Percentiles rank a stretch among this genome's conserved stretches.
Evolutionary conservation across 345 rosid species (phyloP).

Genomic region (Anacardium occidentale): DNA sequence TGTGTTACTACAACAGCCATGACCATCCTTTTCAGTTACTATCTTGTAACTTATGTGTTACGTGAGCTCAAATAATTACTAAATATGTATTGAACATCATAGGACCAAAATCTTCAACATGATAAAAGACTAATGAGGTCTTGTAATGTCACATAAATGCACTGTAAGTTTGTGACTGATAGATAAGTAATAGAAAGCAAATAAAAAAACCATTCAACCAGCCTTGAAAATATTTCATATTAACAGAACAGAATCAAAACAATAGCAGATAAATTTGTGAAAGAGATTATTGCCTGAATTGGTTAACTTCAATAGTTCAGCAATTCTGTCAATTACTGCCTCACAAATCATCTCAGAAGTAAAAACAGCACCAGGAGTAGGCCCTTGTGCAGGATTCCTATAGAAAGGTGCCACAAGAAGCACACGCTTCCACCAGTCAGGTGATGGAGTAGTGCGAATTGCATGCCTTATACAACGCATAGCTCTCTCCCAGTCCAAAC

Average conservation of each 20-base stretch:
- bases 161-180: neutral
- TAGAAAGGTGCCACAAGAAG: conserved; percentile 88
- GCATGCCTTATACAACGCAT: conserved; percentile 95
- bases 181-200: neutral
- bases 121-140: neutral
- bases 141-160: conserved; percentile 6
- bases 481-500: conserved; percentile 99
- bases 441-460: conserved; percentile 94
- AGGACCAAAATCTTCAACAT: neutral
- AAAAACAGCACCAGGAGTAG: conserved; percentile 95
- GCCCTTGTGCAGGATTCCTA: conserved; percentile 63
- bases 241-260: neutral
- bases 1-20: conserved; percentile 1
- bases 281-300: conserved; percentile 71
- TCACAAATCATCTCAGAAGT: conserved; percentile 92
- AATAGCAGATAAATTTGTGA: conserved; percentile 2
- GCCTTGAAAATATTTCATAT: neutral
- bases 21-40: neutral
- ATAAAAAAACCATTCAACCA: conserved; percentile 4
- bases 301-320: conserved; percentile 83
- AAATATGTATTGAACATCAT: neutral
- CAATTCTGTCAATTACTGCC: conserved; percentile 86
- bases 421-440: conserved; percentile 99
- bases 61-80: no score
- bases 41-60: neutral